phyloP scores from a whole-genome alignment of 1,139 yeast species.

The Kodamaea sp. region DNA sequence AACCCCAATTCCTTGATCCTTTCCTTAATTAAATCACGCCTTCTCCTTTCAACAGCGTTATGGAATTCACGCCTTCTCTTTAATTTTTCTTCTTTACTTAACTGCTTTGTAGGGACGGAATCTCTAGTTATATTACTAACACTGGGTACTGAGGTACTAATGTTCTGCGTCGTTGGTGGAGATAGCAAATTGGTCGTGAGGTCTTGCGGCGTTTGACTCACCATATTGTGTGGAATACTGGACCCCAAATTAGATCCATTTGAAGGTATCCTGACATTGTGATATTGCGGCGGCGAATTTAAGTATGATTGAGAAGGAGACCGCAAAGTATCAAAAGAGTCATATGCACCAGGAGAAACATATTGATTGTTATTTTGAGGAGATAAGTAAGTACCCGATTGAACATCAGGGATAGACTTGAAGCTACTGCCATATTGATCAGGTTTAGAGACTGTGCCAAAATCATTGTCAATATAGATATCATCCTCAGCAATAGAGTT shows the following conservation, averaged over 20 bases:
- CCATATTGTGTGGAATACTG: slow-evolving; percentile 25
- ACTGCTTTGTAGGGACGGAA: slow-evolving; percentile 29
- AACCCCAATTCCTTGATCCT: slow-evolving; percentile 69
- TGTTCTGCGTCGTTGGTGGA: slow-evolving; percentile 20
- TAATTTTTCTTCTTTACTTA: slow-evolving; percentile 67
- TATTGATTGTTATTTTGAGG: slow-evolving; percentile 15
- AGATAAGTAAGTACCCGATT: slow-evolving; percentile 14
- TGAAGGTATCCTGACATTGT: slow-evolving; percentile 11
- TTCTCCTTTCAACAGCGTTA: slow-evolving; percentile 76
- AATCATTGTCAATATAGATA: slow-evolving; percentile 15
- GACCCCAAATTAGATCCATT: slow-evolving; percentile 25
- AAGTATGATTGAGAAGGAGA: slow-evolving; percentile 33
- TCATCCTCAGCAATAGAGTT: slow-evolving; percentile 34
- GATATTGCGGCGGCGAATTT: slow-evolving; percentile 35
- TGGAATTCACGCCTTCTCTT: slow-evolving; percentile 72
- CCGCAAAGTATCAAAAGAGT: slow-evolving; percentile 28
- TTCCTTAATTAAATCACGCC: slow-evolving; percentile 74
- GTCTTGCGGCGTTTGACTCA: slow-evolving; percentile 16
- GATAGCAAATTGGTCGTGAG: slow-evolving; percentile 20
- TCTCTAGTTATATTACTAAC: slow-evolving; percentile 11
- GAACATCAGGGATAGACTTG: slow-evolving; percentile 14
- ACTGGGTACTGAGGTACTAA: slow-evolving; percentile 30
- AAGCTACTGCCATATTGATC: slow-evolving; percentile 16
- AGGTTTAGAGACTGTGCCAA: slow-evolving; percentile 29
- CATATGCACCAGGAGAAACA: slow-evolving; percentile 16